Evolutionary conservation across 495 filamentous ascomycete species (phyloP).

Genomic region (Hyaloscypha bicolor): DNA sequence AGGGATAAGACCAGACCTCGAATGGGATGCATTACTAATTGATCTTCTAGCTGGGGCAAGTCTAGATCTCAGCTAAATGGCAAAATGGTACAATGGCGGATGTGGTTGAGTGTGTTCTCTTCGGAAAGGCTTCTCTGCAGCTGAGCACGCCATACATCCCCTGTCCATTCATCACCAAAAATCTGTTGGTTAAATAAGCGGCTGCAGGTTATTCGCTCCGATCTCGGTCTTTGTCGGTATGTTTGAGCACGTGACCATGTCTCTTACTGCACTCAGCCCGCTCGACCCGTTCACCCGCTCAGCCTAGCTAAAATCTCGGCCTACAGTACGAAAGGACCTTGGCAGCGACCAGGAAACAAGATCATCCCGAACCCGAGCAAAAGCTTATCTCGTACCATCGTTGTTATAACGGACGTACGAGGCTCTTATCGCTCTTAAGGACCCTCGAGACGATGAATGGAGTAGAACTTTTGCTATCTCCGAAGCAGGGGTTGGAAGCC

Average conservation of each 20-base stretch:
- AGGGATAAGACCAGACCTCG: not conserved
- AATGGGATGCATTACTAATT: not conserved
- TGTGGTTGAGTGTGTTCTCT: not conserved
- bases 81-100: not conserved
- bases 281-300: not conserved
- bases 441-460: not conserved
- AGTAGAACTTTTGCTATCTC: not conserved
- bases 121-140: not conserved
- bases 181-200: not conserved
- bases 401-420: not conserved
- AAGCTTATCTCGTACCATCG: not conserved
- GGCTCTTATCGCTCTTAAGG: not conserved
- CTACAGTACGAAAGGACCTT: too few relatives aligned
- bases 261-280: not conserved
- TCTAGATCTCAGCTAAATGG: constrained; percentile 2
- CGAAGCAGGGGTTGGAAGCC: not conserved
- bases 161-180: not conserved
- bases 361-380: not conserved
- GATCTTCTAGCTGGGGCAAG: constrained; percentile 3
- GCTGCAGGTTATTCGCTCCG: not conserved
- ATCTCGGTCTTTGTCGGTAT: not conserved
- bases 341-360: not conserved
- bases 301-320: too few relatives aligned
- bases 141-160: not conserved
- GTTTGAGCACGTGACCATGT: not conserved